phyloP scores from a whole-genome alignment of 2,329 filamentous ascomycete species.

The Tolypocladium tropicale region DNA sequence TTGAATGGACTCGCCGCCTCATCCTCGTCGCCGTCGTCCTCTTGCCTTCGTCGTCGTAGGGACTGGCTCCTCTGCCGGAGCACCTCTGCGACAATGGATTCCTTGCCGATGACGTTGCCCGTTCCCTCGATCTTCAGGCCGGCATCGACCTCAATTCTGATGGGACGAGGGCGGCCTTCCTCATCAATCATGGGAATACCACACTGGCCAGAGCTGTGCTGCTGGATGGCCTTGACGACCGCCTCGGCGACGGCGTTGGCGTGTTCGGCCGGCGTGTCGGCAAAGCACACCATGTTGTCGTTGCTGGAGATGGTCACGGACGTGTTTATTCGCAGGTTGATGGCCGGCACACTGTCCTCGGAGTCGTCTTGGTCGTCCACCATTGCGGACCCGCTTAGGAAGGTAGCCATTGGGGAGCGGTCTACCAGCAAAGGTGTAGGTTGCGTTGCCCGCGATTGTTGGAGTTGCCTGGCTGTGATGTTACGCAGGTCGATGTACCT shows the following conservation, averaged over 20 bases:
- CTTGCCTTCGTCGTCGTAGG: constrained; percentile 10
- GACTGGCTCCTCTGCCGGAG: constrained; percentile 11
- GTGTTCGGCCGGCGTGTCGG: constrained; percentile 25
- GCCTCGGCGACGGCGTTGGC: constrained; percentile 32
- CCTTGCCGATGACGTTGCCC: constrained; percentile 32
- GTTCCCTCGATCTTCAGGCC: constrained; percentile 33
- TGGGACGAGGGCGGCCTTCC: constrained; percentile 28
- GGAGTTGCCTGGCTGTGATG: constrained; percentile 9
- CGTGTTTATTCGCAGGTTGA: constrained; percentile 37
- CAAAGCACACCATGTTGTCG: constrained; percentile 38
- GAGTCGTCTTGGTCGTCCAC: constrained; percentile 10
- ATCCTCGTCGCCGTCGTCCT: constrained; percentile 7
- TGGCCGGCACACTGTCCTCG: constrained; percentile 21
- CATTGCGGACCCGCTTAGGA: constrained; percentile 1
- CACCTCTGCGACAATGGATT: constrained; percentile 16
- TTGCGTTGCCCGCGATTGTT: constrained; percentile 4
- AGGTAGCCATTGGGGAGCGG: neutral
- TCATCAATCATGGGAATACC: constrained; percentile 37
- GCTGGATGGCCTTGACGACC: constrained; percentile 32
- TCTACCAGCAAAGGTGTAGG: neutral
- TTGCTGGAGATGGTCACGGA: constrained; percentile 34
- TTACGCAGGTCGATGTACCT: constrained; percentile 7
- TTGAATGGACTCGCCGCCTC: constrained; percentile 4
- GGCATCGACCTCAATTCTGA: constrained; percentile 33
- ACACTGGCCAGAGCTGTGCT: constrained; percentile 26